Percentiles rank a stretch among this genome's conserved stretches.
Evolutionary conservation across 2,329 filamentous ascomycete genomes (phyloP).

Genomic region (Aspergillus sp.): DNA sequence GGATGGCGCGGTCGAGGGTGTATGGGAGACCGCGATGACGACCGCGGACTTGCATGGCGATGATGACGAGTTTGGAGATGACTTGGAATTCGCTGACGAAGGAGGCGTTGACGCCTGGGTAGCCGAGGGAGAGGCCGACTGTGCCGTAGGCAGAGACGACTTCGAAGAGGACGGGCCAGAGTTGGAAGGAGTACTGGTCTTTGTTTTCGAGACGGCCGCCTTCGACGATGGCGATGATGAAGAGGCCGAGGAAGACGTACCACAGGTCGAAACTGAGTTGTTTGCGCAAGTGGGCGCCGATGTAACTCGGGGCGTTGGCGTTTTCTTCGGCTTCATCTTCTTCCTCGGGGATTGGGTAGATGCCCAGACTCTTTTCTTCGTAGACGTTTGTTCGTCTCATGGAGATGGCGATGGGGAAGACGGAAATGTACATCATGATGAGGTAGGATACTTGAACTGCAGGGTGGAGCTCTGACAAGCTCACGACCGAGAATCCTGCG

Average conservation of each 20-base stretch:
- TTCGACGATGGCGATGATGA: constrained; percentile 87
- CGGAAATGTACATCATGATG: constrained; percentile 99
- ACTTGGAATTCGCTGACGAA: constrained; percentile 78
- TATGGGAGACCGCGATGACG: constrained; percentile 63
- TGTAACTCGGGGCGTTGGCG: constrained; percentile 68
- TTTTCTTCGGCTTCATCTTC: constrained; percentile 49
- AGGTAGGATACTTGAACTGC: constrained; percentile 91
- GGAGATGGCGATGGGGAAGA: constrained; percentile 93
- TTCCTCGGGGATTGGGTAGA: constrained; percentile 59
- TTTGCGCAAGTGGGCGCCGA: constrained; percentile 83
- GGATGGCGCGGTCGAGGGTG: constrained; percentile 64
- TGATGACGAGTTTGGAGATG: constrained; percentile 62
- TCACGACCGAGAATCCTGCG: constrained; percentile 81
- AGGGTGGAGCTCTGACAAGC: constrained; percentile 72
- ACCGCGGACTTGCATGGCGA: constrained; percentile 63
- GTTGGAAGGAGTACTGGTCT: constrained; percentile 56
- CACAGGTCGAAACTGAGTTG: constrained; percentile 97
- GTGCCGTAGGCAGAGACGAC: constrained; percentile 90
- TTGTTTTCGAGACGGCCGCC: constrained; percentile 62
- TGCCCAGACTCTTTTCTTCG: constrained; percentile 67
- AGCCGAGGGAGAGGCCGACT: constrained; percentile 85
- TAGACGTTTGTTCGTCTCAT: constrained; percentile 94
- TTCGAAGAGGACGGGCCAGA: constrained; percentile 74
- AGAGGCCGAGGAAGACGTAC: constrained; percentile 92
- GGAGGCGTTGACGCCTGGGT: constrained; percentile 67